These are phyloP conservation scores for Pseudopediastrum boryanum DNA, from an alignment of 139 green algal species.

Conservation along the genomic window DNA sequence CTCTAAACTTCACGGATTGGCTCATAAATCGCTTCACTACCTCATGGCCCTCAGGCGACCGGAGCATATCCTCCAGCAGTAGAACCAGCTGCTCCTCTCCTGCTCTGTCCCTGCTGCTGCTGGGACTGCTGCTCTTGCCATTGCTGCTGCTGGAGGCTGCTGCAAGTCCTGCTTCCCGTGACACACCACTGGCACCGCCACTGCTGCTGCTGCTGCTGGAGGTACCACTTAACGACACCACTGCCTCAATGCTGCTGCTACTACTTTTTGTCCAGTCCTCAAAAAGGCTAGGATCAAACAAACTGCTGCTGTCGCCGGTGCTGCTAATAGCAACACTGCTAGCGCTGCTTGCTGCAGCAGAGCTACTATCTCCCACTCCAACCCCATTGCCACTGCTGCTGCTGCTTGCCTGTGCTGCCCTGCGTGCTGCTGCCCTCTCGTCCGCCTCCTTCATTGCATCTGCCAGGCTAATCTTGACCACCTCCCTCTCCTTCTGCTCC, in stretches of 20 bases:
- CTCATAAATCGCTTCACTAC: background rate
- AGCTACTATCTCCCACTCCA: background rate
- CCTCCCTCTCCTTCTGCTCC: background rate
- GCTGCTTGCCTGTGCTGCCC: background rate
- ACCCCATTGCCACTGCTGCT: background rate
- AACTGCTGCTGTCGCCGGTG: conserved; percentile 11
- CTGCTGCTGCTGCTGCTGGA: background rate
- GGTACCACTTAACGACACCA: background rate
- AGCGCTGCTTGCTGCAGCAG: conserved; percentile 11
- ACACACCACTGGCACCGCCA: background rate
- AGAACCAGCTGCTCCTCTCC: background rate
- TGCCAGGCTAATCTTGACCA: background rate
- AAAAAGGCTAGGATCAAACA: too few species aligned
- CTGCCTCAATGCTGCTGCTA: background rate
- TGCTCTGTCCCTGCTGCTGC: conserved; percentile 24
- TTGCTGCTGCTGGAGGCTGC: background rate
- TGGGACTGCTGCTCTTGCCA: background rate
- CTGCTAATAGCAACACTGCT: background rate
- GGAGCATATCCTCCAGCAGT: background rate
- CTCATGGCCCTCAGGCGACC: too few species aligned
- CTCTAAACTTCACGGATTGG: background rate
- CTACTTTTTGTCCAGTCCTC: background rate
- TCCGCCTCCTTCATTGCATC: background rate
- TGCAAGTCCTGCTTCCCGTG: background rate
- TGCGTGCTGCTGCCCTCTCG: conserved; percentile 21